phyloP scores from a whole-genome alignment of 2,329 filamentous ascomycete genomes.

The Thelonectria blattea region DNA sequence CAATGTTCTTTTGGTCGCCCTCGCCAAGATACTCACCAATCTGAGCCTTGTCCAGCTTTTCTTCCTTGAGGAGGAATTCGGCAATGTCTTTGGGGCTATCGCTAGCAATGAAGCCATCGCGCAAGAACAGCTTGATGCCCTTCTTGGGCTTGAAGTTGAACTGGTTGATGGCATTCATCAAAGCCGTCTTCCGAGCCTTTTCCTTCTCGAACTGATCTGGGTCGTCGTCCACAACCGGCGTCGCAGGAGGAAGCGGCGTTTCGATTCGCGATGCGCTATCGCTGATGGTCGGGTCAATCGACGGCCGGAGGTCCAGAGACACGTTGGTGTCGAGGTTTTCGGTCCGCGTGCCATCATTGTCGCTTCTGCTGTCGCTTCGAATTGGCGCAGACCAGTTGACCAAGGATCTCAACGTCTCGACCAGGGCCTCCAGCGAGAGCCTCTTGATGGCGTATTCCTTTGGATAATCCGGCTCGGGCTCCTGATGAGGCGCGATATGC shows the following conservation, averaged over 20 bases:
- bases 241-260: slow-evolving; percentile 65
- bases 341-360: slow-evolving; percentile 46
- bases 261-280: slow-evolving; percentile 68
- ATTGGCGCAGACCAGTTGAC: slow-evolving; percentile 84
- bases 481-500: slow-evolving; percentile 67
- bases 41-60: slow-evolving; percentile 86
- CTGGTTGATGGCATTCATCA: slow-evolving; percentile 84
- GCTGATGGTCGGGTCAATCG: slow-evolving; percentile 72
- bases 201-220: slow-evolving; percentile 93
- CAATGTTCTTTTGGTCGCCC: slow-evolving; percentile 90
- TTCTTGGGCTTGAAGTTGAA: slow-evolving; percentile 99
- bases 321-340: slow-evolving; percentile 45
- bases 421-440: slow-evolving; percentile 83
- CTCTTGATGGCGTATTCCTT: slow-evolving; percentile 92
- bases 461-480: slow-evolving; percentile 74
- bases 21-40: slow-evolving; percentile 96
- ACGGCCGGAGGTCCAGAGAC: slow-evolving; percentile 57
- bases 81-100: slow-evolving; percentile 83
- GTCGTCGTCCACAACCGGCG: slow-evolving; percentile 81
- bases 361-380: slow-evolving; percentile 67
- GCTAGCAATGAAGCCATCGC: slow-evolving; percentile 86
- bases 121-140: slow-evolving; percentile 82
- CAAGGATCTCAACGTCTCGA: slow-evolving; percentile 86
- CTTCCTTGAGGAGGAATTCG: slow-evolving; percentile 78
- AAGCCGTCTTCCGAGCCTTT: slow-evolving; percentile 90